phyloP scores from a whole-genome alignment of 306 rosid species.

The Quercus variabilis region DNA sequence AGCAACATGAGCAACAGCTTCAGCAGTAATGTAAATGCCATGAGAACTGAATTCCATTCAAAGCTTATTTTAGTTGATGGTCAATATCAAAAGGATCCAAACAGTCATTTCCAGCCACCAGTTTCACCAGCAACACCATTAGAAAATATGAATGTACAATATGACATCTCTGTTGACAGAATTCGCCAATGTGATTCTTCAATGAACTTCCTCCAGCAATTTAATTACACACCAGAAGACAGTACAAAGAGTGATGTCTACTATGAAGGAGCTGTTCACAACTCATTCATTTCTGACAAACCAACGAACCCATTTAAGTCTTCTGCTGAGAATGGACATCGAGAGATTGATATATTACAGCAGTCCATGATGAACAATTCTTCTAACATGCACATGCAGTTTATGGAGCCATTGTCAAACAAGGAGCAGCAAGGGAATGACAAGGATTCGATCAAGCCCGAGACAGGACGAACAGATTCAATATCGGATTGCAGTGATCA shows the following conservation, averaged over 20 bases:
- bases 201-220: conserved; percentile 63
- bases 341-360: conserved; percentile 32
- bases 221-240: conserved; percentile 40
- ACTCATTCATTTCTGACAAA: conserved; percentile 46
- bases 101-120: conserved; percentile 25
- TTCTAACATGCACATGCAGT: conserved; percentile 26
- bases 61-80: conserved; percentile 32
- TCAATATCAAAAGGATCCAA: conserved; percentile 34
- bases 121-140: conserved; percentile 21
- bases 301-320: conserved; percentile 28
- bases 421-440: conserved; percentile 54
- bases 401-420: conserved; percentile 33
- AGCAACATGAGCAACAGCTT: conserved; percentile 26
- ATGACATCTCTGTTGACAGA: conserved; percentile 41
- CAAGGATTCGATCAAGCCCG: conserved; percentile 47
- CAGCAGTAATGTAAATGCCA: conserved; percentile 29
- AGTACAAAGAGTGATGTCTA: conserved; percentile 33
- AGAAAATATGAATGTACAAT: conserved; percentile 43
- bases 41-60: conserved; percentile 38
- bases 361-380: conserved; percentile 32
- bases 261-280: conserved; percentile 44
- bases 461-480: conserved; percentile 55
- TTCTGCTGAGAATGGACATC: conserved; percentile 23
- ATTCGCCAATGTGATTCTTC: conserved; percentile 41
- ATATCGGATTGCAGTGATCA: conserved; percentile 88